Base-by-base conservation (phyloP, 768 basidiomycete genomes). In the Mycena alexandri region DNA sequence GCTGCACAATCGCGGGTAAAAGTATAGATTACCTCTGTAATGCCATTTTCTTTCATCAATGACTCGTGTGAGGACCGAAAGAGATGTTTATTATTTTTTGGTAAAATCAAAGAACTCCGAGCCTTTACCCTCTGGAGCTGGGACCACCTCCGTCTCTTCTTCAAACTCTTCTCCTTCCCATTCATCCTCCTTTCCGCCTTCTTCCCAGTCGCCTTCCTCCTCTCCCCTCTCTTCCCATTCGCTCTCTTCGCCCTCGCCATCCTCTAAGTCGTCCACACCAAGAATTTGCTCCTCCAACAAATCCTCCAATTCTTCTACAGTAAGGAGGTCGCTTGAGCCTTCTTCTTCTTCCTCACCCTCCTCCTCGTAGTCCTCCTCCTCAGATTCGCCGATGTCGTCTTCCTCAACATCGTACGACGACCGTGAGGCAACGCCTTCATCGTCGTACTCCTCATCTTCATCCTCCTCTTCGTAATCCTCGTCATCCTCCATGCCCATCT, bases 1-100 rank as follows among this genome's bases (percentile, higher is more conserved):
- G 93, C 94, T 52, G 93, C 93, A 22, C 92, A 93, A 71, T 89
- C 92, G 55, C 84, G 89, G 66, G 71, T 82, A 67, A 85, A 84
- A 69, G 73, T 80, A 60, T 80, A 73, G 57, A 44, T n/a, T 59
- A 46, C 47, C 61, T 22, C 41, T 52, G 43, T 43, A 71, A 64
- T 71, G 38, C 53, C 33, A 63, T 70, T 58, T 19, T 57, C 50
- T 57, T 41, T 36, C 44, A 29, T 43, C 25, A 17, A 38, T 48
- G 36, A 17, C n/a, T 41, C 25, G 38, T 21, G 38, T 51, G 43
- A n/a, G 34, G 16, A 5, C 29, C 29, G 1, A 13, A n/a, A 8
- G 16, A 19, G 36, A 43, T 16, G 33, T 46, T 64, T 41, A 51
- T 63, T 17, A 50, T 61, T 60, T 38, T 51, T 59, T 62, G 29